Evolutionary conservation across 139 green algal genomes (phyloP).

Genomic region (Haematococcus lacustris): DNA sequence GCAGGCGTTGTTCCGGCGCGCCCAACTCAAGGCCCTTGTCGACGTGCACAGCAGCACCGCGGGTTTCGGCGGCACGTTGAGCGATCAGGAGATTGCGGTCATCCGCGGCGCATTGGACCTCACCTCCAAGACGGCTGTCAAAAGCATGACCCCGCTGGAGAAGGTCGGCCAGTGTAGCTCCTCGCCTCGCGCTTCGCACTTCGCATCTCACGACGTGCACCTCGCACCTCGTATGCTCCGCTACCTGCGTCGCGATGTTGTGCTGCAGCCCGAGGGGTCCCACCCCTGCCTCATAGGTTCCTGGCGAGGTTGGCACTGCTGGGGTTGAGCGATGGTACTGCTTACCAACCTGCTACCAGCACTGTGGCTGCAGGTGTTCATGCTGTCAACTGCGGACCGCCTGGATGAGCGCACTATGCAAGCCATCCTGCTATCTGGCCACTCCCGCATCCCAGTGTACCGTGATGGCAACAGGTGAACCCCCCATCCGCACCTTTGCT

Average conservation of each 20-base stretch:
- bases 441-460: constrained; percentile 80
- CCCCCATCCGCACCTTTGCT: not conserved
- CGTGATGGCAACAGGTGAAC: constrained; percentile 27
- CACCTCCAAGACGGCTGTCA: constrained; percentile 62
- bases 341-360: not conserved
- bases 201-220: too few relatives aligned
- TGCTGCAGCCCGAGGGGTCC: too few relatives aligned
- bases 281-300: too few relatives aligned
- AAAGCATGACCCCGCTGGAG: constrained; percentile 81
- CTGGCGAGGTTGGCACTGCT: too few relatives aligned
- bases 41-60: constrained; percentile 67
- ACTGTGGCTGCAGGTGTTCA: constrained; percentile 26
- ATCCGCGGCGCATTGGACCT: constrained; percentile 83
- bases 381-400: constrained; percentile 33
- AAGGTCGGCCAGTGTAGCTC: constrained; percentile 69
- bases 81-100: constrained; percentile 46
- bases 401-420: constrained; percentile 56
- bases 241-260: too few relatives aligned
- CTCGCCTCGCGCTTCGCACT: too few relatives aligned
- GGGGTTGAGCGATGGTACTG: too few relatives aligned
- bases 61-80: constrained; percentile 70
- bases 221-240: too few relatives aligned
- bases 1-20: constrained; percentile 65
- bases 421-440: constrained; percentile 62
- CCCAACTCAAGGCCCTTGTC: constrained; percentile 85